Evolutionary conservation across 164 flowering plant genomes (phyloP).

Genomic region (Cinnamomum micranthum): DNA sequence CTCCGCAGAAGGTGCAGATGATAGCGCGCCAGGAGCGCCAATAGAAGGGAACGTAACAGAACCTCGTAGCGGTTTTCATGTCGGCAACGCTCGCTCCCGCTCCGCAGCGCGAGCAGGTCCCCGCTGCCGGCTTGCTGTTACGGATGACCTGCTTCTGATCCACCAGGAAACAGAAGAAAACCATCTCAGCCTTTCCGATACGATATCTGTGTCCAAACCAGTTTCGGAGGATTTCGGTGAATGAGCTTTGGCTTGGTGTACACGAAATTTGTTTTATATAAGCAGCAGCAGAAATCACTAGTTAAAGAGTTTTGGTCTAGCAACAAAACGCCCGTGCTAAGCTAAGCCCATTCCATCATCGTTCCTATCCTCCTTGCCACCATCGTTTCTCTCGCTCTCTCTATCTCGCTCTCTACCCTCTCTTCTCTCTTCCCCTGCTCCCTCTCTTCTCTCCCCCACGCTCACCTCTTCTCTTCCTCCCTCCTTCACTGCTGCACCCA

Average conservation of each 20-base stretch:
- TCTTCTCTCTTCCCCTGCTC: too few species aligned
- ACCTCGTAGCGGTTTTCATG: constrained; percentile 70
- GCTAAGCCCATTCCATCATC: too few species aligned
- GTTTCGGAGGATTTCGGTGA: background rate
- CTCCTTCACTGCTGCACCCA: too few species aligned
- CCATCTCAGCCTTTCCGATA: constrained; percentile 33
- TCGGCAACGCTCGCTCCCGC: constrained; percentile 79
- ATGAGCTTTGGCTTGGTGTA: background rate
- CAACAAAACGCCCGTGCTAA: too few species aligned
- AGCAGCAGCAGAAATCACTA: too few species aligned
- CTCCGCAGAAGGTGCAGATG: constrained; percentile 75
- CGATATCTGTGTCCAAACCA: background rate
- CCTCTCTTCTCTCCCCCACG: too few species aligned
- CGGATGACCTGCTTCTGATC: constrained; percentile 58
- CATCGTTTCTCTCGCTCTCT: too few species aligned
- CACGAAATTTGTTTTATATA: too few species aligned
- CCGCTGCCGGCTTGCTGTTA: constrained; percentile 75
- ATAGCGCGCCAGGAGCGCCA: constrained; percentile 76
- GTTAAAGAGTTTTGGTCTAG: too few species aligned
- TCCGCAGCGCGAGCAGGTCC: constrained; percentile 78
- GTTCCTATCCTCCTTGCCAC: too few species aligned
- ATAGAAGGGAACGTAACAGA: constrained; percentile 67
- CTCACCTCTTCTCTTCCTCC: too few species aligned
- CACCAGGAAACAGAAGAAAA: constrained; percentile 69
- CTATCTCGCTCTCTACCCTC: too few species aligned